Evolutionary conservation across 441 rosid species (phyloP).

Genomic region (Aquilaria agallochum): DNA sequence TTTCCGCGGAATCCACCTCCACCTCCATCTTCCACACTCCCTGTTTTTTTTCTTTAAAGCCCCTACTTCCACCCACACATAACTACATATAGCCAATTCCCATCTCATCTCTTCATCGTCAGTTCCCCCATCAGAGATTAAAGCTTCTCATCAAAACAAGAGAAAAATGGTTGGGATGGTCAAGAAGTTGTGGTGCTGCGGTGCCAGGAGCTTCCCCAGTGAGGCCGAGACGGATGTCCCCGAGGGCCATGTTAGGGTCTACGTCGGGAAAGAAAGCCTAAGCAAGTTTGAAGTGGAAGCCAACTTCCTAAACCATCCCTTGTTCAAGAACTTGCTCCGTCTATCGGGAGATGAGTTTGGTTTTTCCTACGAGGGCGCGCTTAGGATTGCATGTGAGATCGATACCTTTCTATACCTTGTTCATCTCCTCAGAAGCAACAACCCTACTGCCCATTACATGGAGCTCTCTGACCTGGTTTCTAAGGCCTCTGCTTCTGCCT

Average conservation of each 20-base stretch:
- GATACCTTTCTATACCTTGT: constrained; percentile 37
- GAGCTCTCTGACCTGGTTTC: constrained; percentile 8
- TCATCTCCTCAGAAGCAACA: constrained; percentile 32
- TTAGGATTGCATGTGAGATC: constrained; percentile 42
- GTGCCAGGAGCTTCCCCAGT: constrained; percentile 23
- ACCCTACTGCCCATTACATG: constrained; percentile 27
- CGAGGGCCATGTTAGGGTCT: constrained; percentile 38
- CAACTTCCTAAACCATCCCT: constrained; percentile 42
- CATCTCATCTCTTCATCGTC: neutral
- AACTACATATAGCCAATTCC: neutral
- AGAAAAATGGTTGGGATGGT: constrained; percentile 23
- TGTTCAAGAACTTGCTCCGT: constrained; percentile 37
- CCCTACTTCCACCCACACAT: neutral
- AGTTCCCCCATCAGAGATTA: neutral
- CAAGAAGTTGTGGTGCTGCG: constrained; percentile 40
- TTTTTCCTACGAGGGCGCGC: constrained; percentile 39
- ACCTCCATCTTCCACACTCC: neutral
- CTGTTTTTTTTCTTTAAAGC: too few relatives aligned
- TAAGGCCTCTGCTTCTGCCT: constrained; percentile 2
- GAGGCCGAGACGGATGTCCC: constrained; percentile 4
- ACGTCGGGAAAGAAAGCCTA: constrained; percentile 30
- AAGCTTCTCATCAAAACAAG: neutral
- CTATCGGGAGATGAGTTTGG: constrained; percentile 41
- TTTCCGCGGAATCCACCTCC: constrained; percentile 8
- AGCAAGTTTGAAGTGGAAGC: constrained; percentile 43